Percentiles rank a stretch among this genome's conserved stretches.
phyloP scores from a whole-genome alignment of 208 protist genomes.

The Leishmania tarentolae region DNA sequence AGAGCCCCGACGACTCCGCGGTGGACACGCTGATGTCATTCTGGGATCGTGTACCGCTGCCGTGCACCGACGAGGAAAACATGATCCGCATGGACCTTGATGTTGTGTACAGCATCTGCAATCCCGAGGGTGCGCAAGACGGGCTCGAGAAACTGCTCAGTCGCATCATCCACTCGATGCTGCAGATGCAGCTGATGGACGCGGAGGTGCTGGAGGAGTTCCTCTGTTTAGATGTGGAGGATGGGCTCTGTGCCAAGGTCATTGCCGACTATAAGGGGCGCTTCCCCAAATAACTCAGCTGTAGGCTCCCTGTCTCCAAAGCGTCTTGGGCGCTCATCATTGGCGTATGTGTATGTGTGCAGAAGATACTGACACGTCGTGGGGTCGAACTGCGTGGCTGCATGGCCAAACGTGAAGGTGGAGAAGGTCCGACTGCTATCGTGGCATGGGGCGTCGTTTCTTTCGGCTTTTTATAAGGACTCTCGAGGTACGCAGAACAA shows the following conservation, averaged over 20 bases:
- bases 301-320: neutral
- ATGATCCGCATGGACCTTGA: slow-evolving; percentile 48
- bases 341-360: neutral
- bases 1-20: slow-evolving; percentile 50
- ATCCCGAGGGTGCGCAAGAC: slow-evolving; percentile 40
- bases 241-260: slow-evolving; percentile 37
- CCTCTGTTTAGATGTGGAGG: slow-evolving; percentile 37
- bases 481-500: neutral
- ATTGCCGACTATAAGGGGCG: slow-evolving; percentile 36
- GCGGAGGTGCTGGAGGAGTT: slow-evolving; percentile 57
- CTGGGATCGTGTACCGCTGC: slow-evolving; percentile 61
- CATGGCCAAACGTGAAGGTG: neutral
- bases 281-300: neutral
- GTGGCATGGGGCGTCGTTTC: neutral
- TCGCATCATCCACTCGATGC: slow-evolving; percentile 68
- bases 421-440: neutral
- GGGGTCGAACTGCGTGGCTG: neutral
- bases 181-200: slow-evolving; percentile 59
- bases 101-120: slow-evolving; percentile 66
- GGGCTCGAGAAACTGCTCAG: slow-evolving; percentile 61
- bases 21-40: slow-evolving; percentile 78
- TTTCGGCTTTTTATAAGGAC: neutral
- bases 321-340: neutral
- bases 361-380: neutral
- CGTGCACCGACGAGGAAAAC: slow-evolving; percentile 39